Percentiles rank a stretch among this genome's conserved stretches.
phyloP scores from a whole-genome alignment of 805 yeast genomes.

The Metschnikowia cerradonensis region DNA sequence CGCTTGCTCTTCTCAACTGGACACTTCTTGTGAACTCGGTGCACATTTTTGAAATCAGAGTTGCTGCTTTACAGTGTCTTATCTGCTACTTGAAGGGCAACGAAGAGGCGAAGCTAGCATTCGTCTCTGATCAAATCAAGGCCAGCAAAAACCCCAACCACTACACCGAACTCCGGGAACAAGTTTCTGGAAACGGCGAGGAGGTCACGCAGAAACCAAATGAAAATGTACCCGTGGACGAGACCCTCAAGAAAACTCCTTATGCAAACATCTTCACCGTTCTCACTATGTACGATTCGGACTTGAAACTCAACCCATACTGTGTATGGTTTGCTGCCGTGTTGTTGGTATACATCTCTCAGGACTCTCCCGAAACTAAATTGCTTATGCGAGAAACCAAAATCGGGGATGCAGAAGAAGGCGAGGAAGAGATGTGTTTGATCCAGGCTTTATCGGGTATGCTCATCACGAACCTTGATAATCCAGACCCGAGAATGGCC shows the following conservation, averaged over 20 bases:
- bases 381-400: conserved; percentile 44
- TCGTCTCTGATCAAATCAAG: conserved; percentile 62
- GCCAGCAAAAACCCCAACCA: conserved; percentile 28
- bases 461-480: conserved; percentile 57
- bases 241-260: conserved; percentile 23
- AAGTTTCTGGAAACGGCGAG: conserved; percentile 3
- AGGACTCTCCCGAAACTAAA: conserved; percentile 48
- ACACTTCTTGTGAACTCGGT: conserved; percentile 72
- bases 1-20: conserved; percentile 79
- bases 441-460: conserved; percentile 78
- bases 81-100: conserved; percentile 68
- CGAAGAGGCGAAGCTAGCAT: conserved; percentile 53
- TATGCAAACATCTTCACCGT: conserved; percentile 64
- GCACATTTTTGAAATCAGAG: conserved; percentile 77
- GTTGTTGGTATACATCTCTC: conserved; percentile 58
- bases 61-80: conserved; percentile 63
- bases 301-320: conserved; percentile 72
- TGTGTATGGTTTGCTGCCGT: conserved; percentile 78
- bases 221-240: conserved; percentile 1
- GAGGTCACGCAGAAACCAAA: not conserved
- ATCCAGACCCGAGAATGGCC: conserved; percentile 67
- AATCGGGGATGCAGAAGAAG: conserved; percentile 54
- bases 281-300: conserved; percentile 69
- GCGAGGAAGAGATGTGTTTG: conserved; percentile 66
- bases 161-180: conserved; percentile 15